A percentile compares a stretch with the other conserved stretches of the same genome.
These are phyloP conservation scores for Cruciata laevipes DNA, from an alignment of 257 asterid genomes.

Conservation along the genomic window DNA sequence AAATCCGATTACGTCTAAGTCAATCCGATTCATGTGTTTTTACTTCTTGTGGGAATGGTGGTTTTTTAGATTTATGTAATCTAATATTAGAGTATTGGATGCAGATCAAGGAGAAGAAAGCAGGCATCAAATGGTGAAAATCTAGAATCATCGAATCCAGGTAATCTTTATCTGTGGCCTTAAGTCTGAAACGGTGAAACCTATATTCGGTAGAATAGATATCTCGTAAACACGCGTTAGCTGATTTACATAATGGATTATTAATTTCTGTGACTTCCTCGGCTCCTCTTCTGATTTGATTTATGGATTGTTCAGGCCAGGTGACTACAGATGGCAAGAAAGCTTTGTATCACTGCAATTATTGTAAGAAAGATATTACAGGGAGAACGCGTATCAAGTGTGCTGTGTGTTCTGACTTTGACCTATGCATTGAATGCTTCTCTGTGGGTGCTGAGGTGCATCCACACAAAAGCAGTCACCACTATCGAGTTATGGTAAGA, in stretches of 20 bases:
- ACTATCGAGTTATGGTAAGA: slow-evolving; percentile 75
- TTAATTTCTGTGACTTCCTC: slow-evolving; percentile 3
- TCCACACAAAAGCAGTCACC: slow-evolving; percentile 75
- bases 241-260: slow-evolving; percentile 1
- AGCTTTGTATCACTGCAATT: slow-evolving; percentile 78
- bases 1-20: not conserved
- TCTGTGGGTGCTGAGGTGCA: slow-evolving; percentile 85
- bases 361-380: slow-evolving; percentile 72
- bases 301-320: slow-evolving; percentile 46
- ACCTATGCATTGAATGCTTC: slow-evolving; percentile 82
- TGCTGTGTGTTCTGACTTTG: slow-evolving; percentile 79
- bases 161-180: too few species aligned
- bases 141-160: slow-evolving; percentile 50
- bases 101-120: slow-evolving; percentile 88
- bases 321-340: slow-evolving; percentile 64
- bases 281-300: not conserved
- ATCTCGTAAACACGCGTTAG: not conserved
- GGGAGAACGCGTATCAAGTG: slow-evolving; percentile 81
- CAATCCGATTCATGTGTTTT: not conserved
- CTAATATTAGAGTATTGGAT: not conserved
- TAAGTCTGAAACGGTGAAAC: too few species aligned
- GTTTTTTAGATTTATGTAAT: not conserved
- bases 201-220: not conserved
- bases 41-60: not conserved
- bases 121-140: slow-evolving; percentile 68